Base-by-base conservation (phyloP, 1,284 basidiomycete species). In the Sporisorium graminicola region DNA sequence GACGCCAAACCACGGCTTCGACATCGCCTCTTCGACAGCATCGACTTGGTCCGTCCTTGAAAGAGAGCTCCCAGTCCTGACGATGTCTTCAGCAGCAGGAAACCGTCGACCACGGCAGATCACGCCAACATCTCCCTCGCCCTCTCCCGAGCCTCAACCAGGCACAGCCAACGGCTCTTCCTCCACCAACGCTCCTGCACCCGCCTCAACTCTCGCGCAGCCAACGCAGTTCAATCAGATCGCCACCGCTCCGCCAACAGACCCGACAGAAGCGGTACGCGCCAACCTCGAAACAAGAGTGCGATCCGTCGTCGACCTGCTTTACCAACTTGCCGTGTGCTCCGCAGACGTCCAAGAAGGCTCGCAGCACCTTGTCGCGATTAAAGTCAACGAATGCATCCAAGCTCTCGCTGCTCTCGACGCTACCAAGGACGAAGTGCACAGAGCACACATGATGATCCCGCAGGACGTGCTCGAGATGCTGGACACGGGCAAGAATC, bases 401-500 rank as follows among this genome's bases (percentile, higher is more conserved):
- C 64, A 65, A 20, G 68, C 70, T 20, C 65, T 85, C 16, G 79
- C 80, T 5, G 72, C 79, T 0, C 68, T 82, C 24, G 77, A 79
- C 49, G 65, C 67, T 5, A 79, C 78, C 37, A 74, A 79, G 43
- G 74, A 73, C 9, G 64, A 80, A 66, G 42, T 73, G 76, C 67
- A 76, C 55, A 33, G 58, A 66, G 50, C 69, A 8, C 69, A 72
- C 55, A 29, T 72, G 33, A 67, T 81, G 60, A 61, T 85, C 5
- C 80, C 81, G 0, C 72, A 78, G 20, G 82, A 85, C 24, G 80
- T 82, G 18, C 40, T 85, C 53, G 77, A 79, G 79, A 75, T 82
- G 69, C 71, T 85, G 16, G 84, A 85, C 37, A 65, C 68, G 20
- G 83, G 83, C 2, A 72, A 82, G 44, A 85, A 85, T 52, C 84